Base-by-base conservation (phyloP, 2,329 filamentous ascomycete species). In the Hypoxylon sp. region DNA sequence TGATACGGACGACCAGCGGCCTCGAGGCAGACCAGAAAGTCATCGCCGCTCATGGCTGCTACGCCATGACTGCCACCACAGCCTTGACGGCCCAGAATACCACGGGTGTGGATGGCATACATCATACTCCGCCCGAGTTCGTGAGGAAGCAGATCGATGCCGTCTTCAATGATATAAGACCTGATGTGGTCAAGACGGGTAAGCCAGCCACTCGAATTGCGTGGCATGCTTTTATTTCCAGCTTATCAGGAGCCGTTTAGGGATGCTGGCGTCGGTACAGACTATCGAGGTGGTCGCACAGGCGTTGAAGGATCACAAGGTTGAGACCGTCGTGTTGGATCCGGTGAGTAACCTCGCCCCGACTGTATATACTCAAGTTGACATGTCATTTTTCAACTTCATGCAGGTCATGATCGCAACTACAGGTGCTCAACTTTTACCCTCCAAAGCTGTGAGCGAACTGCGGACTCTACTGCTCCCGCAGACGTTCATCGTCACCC, bases 41-140 rank as follows among this genome's bases (percentile, higher is more conserved):
- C 60, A 89, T 97, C 59, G 90, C 92, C 40, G 91, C 91, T 15
- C 92, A 98, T 83, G 88, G 89, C 58, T 95, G 91, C 77, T 98
- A 98, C 81, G 92, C 92, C 58, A 96, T 97, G 87, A 97, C 94
- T 47, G 92, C 93, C 18, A 97, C 94, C 8, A 96, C 94, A 11
- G 94, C 94, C 17, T 79, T 99, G 70, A 99, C 95, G n/a, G 93
- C 92, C 13, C 95, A 98, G 72, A 97, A 98, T 75, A 99, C 95
- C 0, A 81, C 84, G 49, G 92, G 92, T 3, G 92, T 98, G 11
- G 81, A 86, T 60, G 91, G 83, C 63, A 91, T 98, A 48, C 91
- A 97, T 70, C 78, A 89, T 53, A 85, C 90, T 6, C 94, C 94
- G 0, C 80, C 90, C 0, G 80, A 82, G 3, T 97, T 98, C 74